Evolutionary conservation across 257 asterid species (phyloP).

Genomic region (Rehmannia glutinosa): DNA sequence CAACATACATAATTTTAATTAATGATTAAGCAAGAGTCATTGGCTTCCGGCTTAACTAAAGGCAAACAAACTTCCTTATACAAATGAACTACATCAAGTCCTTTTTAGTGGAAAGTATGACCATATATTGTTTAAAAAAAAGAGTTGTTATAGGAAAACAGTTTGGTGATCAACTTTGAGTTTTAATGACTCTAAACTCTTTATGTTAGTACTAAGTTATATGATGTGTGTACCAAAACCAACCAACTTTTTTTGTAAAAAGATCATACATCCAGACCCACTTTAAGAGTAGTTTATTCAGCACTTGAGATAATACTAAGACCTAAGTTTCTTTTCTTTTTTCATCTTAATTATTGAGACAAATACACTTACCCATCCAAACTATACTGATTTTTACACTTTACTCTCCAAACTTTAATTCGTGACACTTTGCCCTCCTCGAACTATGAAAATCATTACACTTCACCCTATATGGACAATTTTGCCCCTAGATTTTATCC

Average conservation of each 20-base stretch:
- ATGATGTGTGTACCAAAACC: background rate
- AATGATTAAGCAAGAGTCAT: slow-evolving; percentile 8
- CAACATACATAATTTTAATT: background rate
- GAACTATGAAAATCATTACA: too few species aligned
- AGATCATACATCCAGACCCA: slow-evolving; percentile 1
- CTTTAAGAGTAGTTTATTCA: background rate
- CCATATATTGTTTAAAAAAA: background rate
- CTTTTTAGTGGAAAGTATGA: slow-evolving; percentile 6
- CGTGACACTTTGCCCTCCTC: too few species aligned
- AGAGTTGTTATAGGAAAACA: background rate
- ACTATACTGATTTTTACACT: too few species aligned
- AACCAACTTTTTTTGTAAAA: background rate
- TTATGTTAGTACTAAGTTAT: slow-evolving; percentile 18
- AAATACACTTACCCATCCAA: too few species aligned
- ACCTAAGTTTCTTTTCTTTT: too few species aligned
- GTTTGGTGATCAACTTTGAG: slow-evolving; percentile 30
- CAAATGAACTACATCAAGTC: background rate
- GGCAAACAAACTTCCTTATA: slow-evolving; percentile 9
- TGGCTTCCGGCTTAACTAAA: slow-evolving; percentile 17
- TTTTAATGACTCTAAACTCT: slow-evolving; percentile 12
- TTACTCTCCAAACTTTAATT: too few species aligned
- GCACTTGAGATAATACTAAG: background rate
- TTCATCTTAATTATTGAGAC: too few species aligned
- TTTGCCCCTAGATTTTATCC: too few species aligned
- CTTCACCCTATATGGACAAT: too few species aligned